Conservation (phyloP, 163 green algal species). For the Dunaliella salina region DNA sequence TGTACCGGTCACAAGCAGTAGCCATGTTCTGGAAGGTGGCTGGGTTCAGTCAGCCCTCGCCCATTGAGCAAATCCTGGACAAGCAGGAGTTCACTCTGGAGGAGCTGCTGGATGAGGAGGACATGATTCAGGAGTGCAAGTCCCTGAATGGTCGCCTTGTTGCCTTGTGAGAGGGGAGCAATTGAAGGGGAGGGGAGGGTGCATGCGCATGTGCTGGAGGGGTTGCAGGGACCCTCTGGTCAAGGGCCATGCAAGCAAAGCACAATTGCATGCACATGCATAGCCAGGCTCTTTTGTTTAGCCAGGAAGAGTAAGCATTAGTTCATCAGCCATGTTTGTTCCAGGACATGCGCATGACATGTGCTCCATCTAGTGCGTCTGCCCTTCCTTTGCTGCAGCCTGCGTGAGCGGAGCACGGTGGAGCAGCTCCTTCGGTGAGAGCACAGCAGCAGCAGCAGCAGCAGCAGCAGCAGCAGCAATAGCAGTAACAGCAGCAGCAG, state of each 20-base stretch:
- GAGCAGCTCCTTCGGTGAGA: constrained; percentile 70
- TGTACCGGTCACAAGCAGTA: too few species aligned
- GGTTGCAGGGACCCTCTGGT: too few species aligned
- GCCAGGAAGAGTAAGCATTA: too few species aligned
- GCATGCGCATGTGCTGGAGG: too few species aligned
- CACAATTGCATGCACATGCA: too few species aligned
- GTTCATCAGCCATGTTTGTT: too few species aligned
- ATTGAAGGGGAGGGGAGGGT: too few species aligned
- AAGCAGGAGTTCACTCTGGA: constrained; percentile 89
- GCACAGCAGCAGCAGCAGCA: neutral
- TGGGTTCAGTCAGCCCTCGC: neutral
- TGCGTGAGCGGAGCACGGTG: constrained; percentile 71
- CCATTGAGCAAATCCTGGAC: constrained; percentile 80
- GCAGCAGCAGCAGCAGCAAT: neutral
- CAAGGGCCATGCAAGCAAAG: too few species aligned
- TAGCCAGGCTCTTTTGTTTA: too few species aligned
- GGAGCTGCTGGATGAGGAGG: constrained; percentile 95
- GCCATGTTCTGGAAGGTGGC: constrained; percentile 4
- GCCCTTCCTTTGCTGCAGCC: constrained; percentile 20
- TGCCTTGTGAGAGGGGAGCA: constrained; percentile 61
- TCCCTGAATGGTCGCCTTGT: constrained; percentile 85
- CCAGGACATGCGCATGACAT: too few species aligned
- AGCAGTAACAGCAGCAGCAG: too few species aligned
- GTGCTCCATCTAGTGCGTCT: too few species aligned
- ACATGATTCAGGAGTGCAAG: constrained; percentile 98